These are phyloP conservation scores for Claviceps fusiformis DNA, from an alignment of 2,329 filamentous ascomycete species.

Conservation along the genomic window DNA sequence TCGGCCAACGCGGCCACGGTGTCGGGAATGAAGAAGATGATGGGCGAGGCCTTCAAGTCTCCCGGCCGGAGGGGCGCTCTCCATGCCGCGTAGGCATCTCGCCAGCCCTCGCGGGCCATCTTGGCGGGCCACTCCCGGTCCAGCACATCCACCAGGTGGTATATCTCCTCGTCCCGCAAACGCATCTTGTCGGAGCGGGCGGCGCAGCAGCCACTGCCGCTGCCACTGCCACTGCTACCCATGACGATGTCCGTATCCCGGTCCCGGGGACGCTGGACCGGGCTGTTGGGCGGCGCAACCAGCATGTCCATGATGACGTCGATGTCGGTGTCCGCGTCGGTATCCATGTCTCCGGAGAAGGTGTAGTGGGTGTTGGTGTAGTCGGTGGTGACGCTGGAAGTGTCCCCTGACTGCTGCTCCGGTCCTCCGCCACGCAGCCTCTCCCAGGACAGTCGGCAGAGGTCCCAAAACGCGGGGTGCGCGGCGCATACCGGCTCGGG, in stretches of 20 bases:
- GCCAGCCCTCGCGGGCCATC: background rate
- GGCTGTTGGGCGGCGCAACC: too few relatives aligned
- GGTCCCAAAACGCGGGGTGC: conserved; percentile 3
- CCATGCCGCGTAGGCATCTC: background rate
- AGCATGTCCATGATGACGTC: too few relatives aligned
- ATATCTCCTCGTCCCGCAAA: background rate
- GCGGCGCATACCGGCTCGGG: background rate
- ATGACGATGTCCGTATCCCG: too few relatives aligned
- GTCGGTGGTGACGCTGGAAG: too few relatives aligned
- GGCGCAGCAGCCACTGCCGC: background rate
- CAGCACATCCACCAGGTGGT: background rate
- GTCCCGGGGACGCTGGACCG: too few relatives aligned
- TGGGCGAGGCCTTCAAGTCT: background rate
- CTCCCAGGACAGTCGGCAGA: background rate
- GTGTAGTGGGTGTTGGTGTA: too few relatives aligned
- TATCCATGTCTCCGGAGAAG: too few relatives aligned
- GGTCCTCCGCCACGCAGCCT: background rate
- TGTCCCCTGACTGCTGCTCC: too few relatives aligned
- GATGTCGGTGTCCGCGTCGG: too few relatives aligned
- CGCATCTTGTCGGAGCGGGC: background rate
- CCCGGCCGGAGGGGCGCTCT: background rate
- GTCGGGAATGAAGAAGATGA: background rate
- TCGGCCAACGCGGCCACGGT: background rate
- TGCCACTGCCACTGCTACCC: background rate
- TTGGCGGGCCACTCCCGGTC: background rate